These are phyloP conservation scores for Selenicereus undatus DNA, from an alignment of 148 eudicot genomes.

Conservation along the genomic window DNA sequence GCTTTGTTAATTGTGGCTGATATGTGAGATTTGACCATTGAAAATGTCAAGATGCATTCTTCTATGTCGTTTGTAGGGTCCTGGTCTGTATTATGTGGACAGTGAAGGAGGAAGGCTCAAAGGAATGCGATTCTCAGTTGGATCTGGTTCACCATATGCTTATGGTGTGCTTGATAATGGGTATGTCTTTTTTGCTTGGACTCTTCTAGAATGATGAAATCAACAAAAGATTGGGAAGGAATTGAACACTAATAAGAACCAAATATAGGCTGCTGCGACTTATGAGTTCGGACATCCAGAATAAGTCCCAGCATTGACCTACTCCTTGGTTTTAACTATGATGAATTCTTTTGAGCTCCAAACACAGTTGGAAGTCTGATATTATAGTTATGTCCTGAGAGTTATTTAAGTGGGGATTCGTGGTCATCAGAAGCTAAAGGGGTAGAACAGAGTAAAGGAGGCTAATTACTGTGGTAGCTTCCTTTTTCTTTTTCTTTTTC, in stretches of 20 bases:
- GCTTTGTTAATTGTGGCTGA: neutral
- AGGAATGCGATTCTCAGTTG: conserved; percentile 91
- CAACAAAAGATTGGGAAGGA: neutral
- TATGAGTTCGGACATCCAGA: neutral
- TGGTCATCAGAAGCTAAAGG: neutral
- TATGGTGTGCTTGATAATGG: conserved; percentile 96
- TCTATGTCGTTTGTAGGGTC: conserved; percentile 56
- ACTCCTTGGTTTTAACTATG: neutral
- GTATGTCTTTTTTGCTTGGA: conserved; percentile 34
- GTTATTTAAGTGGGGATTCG: neutral
- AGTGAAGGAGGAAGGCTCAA: conserved; percentile 99
- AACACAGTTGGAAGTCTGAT: neutral
- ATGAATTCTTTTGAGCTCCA: neutral
- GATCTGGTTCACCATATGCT: conserved; percentile 99
- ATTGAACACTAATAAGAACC: neutral
- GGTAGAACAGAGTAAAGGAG: neutral
- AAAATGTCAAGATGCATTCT: neutral
- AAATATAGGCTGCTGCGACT: neutral
- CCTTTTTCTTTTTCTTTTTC: too few species aligned
- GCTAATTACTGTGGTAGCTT: neutral
- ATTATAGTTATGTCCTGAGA: neutral
- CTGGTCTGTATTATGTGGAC: conserved; percentile 95
- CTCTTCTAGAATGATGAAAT: neutral
- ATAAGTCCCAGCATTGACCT: neutral
- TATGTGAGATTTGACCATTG: neutral